phyloP scores from a whole-genome alignment of 768 basidiomycete genomes.

The Auricularia auricula-judae region DNA sequence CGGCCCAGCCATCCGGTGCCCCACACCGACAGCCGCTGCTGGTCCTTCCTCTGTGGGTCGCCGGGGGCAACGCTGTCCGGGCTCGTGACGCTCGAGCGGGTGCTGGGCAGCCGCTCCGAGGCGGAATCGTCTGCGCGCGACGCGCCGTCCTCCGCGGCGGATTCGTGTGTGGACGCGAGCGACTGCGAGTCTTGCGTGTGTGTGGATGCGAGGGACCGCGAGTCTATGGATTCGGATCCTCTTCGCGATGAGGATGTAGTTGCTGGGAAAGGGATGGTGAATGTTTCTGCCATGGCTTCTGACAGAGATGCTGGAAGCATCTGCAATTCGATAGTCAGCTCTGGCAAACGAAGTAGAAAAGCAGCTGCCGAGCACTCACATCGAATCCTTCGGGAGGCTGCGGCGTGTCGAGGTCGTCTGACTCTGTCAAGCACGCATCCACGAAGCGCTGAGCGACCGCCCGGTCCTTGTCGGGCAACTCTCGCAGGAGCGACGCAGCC shows the following conservation, averaged over 20 bases:
- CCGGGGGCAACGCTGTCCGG: neutral
- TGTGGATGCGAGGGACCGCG: neutral
- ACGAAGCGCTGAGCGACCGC: slow-evolving; percentile 59
- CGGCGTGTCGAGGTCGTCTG: slow-evolving; percentile 35
- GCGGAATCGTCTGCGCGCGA: neutral
- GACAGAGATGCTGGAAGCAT: slow-evolving; percentile 42
- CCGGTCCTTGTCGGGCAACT: slow-evolving; percentile 46
- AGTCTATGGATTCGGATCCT: neutral
- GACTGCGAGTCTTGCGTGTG: neutral
- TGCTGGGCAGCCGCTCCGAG: neutral
- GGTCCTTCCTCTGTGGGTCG: neutral
- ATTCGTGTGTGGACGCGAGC: neutral
- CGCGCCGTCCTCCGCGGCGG: too few species aligned
- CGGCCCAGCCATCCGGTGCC: neutral
- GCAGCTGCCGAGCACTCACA: slow-evolving; percentile 27
- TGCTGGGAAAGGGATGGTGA: neutral
- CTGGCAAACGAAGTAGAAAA: neutral
- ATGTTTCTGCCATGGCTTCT: slow-evolving; percentile 43
- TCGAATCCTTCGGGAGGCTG: slow-evolving; percentile 39
- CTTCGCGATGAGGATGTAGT: neutral
- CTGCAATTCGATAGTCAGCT: slow-evolving; percentile 17
- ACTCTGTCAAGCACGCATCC: slow-evolving; percentile 48
- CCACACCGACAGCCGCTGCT: slow-evolving; percentile 1
- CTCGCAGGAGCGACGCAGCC: slow-evolving; percentile 44
- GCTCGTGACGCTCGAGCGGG: neutral